phyloP scores from a whole-genome alignment of 352 stramenopile species.

The Paralagenidium karlingii region DNA sequence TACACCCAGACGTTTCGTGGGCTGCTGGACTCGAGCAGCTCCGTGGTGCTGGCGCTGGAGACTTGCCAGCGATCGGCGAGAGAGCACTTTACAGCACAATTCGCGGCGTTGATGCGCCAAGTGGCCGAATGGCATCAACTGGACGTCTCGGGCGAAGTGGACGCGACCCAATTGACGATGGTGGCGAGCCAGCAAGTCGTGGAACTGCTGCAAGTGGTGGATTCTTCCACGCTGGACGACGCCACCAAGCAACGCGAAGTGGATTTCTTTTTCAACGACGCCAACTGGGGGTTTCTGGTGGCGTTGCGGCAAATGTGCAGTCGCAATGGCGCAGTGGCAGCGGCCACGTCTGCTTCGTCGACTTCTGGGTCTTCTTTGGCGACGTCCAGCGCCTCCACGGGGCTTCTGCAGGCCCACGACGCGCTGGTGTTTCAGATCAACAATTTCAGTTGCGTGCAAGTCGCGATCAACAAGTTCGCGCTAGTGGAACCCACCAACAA shows the following conservation, averaged over 20 bases:
- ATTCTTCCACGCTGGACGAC: constrained; percentile 39
- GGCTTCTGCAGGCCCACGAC: no score
- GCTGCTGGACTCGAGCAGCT: constrained; percentile 19
- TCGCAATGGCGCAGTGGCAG: constrained; percentile 9
- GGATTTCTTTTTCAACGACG: constrained; percentile 28
- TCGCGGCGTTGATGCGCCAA: constrained; percentile 27
- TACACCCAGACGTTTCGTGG: constrained; percentile 45
- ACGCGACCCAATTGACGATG: constrained; percentile 37
- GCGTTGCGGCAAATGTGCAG: constrained; percentile 38
- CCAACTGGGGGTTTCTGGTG: no score
- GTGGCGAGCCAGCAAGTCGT: constrained; percentile 43
- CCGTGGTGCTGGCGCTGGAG: constrained; percentile 16
- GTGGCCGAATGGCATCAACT: constrained; percentile 29
- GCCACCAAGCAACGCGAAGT: constrained; percentile 35
- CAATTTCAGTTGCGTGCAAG: constrained; percentile 54
- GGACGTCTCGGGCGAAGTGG: constrained; percentile 45
- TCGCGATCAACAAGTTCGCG: no score
- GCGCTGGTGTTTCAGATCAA: constrained; percentile 58
- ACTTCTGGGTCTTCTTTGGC: no score
- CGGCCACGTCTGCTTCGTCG: background rate
- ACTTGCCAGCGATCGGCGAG: constrained; percentile 28
- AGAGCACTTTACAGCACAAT: constrained; percentile 37
- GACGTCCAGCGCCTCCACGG: no score
- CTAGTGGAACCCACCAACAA: no score
- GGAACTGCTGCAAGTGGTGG: constrained; percentile 37